phyloP scores from a whole-genome alignment of 139 green algal species.

The Micractinium sp. region DNA sequence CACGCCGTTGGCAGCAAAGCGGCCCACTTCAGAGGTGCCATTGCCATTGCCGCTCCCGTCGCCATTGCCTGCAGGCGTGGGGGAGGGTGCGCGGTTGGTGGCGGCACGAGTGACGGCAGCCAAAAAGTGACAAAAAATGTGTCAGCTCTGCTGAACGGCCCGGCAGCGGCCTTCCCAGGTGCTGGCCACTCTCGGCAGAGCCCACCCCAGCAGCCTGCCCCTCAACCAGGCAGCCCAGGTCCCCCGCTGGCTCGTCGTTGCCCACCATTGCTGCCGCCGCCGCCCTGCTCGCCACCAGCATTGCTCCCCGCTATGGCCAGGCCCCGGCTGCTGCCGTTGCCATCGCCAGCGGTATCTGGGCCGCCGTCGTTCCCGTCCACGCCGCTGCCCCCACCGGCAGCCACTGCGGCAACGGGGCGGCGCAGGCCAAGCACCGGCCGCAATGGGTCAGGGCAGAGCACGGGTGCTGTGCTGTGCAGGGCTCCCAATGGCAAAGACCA shows the following conservation, averaged over 20 bases:
- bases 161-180: too few species aligned
- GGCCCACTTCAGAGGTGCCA: slow-evolving; percentile 7
- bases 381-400: slow-evolving; percentile 33
- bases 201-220: too few species aligned
- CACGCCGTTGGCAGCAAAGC: neutral
- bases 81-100: too few species aligned
- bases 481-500: too few species aligned
- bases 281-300: neutral
- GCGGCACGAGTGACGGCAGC: too few species aligned
- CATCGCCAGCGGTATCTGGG: slow-evolving; percentile 29
- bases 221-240: neutral
- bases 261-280: slow-evolving; percentile 18
- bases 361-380: slow-evolving; percentile 28
- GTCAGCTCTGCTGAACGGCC: too few species aligned
- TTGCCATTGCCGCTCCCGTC: slow-evolving; percentile 24
- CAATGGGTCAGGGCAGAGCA: too few species aligned
- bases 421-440: neutral
- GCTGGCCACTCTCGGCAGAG: too few species aligned
- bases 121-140: too few species aligned
- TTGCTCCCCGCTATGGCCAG: neutral
- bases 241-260: too few species aligned
- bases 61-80: slow-evolving; percentile 19
- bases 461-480: neutral
- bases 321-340: slow-evolving; percentile 42
- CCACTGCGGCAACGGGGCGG: neutral